phyloP scores from a whole-genome alignment of 1,139 yeast genomes.

The Diutina siamensis region DNA sequence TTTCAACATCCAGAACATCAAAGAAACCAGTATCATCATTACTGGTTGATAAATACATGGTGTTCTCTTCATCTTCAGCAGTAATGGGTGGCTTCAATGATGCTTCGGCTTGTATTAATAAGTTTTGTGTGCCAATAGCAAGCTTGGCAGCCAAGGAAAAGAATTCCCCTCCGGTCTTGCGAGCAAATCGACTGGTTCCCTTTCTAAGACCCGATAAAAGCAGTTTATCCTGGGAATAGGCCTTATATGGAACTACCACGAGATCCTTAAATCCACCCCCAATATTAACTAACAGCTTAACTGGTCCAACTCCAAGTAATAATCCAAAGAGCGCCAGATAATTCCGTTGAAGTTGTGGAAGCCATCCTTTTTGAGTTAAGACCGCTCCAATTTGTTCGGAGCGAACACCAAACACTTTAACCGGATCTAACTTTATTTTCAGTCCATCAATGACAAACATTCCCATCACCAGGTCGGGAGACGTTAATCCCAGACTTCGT shows the following conservation, averaged over 20 bases:
- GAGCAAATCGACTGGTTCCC: slow-evolving; percentile 70
- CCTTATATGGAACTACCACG: slow-evolving; percentile 61
- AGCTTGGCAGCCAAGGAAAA: slow-evolving; percentile 74
- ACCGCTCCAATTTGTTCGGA: slow-evolving; percentile 43
- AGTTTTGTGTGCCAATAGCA: slow-evolving; percentile 80
- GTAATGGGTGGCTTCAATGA: neutral
- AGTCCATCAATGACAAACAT: slow-evolving; percentile 85
- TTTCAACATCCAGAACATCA: neutral
- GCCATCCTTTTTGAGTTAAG: slow-evolving; percentile 25
- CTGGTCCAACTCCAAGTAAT: slow-evolving; percentile 73
- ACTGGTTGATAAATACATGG: neutral
- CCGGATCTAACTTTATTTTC: slow-evolving; percentile 47
- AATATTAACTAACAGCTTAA: slow-evolving; percentile 63
- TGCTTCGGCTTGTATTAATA: slow-evolving; percentile 21
- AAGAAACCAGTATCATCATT: neutral
- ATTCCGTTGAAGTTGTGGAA: slow-evolving; percentile 2
- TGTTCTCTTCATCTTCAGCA: neutral
- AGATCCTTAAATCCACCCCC: slow-evolving; percentile 72
- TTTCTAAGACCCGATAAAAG: slow-evolving; percentile 60
- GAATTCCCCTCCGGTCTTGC: slow-evolving; percentile 71
- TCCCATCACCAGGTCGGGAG: slow-evolving; percentile 81
- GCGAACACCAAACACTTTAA: slow-evolving; percentile 71
- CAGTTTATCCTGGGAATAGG: slow-evolving; percentile 64
- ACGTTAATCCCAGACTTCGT: slow-evolving; percentile 19
- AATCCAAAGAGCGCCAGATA: slow-evolving; percentile 25